Conservation (phyloP, 306 rosid species). For the Medicago ruthenica region DNA sequence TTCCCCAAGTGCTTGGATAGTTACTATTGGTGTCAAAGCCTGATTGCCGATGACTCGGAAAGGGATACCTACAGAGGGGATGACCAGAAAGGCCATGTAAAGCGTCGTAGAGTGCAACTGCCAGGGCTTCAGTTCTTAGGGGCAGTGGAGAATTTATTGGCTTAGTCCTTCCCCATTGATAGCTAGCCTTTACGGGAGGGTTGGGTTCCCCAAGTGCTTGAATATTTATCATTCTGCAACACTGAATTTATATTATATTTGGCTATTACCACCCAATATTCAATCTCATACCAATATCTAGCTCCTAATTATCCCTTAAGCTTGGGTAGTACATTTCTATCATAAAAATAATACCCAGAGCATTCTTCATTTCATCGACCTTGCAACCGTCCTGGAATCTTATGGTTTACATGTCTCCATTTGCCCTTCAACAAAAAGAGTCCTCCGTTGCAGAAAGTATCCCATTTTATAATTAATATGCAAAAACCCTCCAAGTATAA, state of each 20-base stretch:
- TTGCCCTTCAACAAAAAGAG: background rate
- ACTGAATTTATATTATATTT: background rate
- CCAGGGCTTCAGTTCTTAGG: background rate
- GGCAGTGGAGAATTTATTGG: background rate
- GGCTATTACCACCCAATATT: constrained; percentile 9
- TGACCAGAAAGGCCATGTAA: background rate
- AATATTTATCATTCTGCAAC: background rate
- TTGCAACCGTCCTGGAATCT: background rate
- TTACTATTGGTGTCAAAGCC: background rate
- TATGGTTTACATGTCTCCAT: background rate
- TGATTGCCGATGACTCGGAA: background rate
- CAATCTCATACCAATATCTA: constrained; percentile 13
- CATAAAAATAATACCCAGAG: background rate
- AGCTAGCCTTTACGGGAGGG: background rate
- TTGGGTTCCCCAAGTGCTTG: background rate
- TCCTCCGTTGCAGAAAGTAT: background rate
- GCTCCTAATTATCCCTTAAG: background rate
- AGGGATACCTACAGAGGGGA: background rate
- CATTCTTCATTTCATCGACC: background rate
- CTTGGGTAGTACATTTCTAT: background rate
- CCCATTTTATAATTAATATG: constrained; percentile 16
- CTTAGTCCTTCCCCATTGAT: background rate
- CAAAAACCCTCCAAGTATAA: constrained; percentile 8
- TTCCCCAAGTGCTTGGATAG: background rate
- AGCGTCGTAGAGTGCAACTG: background rate